Evolutionary conservation across 169 alveolate species (phyloP), one percentile per base, ranked within the genome.

Genomic region (Plasmodium gaboni): DNA sequence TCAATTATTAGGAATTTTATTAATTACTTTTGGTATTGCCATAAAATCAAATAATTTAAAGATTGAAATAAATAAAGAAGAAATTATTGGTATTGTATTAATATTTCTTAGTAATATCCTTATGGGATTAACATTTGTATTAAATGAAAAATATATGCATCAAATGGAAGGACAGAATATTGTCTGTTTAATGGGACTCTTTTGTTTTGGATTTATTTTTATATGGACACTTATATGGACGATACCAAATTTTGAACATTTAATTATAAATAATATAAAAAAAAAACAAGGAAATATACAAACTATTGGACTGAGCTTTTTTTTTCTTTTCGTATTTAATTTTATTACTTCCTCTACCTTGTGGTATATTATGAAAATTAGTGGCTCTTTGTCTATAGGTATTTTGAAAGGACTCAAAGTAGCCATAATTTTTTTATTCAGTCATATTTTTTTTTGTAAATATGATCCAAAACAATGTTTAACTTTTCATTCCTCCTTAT

Each of bases 111-210:
- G 94, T n/a, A 64, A 88, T 38, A 51, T 92, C 4, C 38, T 92
- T 13, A 92, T 89, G 92, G 95, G 95, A 5, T 57, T 92, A 50
- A 73, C 93, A 6, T 92, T 88, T 26, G 95, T 92, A 8, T 65
- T 88, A 24, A 92, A 92, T 53, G 95, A 92, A 73, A 92, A 92
- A 60, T 92, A 69, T 86, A 88, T 92, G 95, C 24, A 87, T 6
- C 48, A 72, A 32, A 89, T 89, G 64, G 95, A 92, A 63, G 95
- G 95, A 3, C 95, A 90, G 19, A 92, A 92, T 70, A 92, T 92
- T 46, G 95, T 92, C 15, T 92, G 95, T 68, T 85, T 92, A 88
- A 92, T 92, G 94, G 95, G 95, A 15, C 60, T 92, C 13, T 88
- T 90, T 71, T 22, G 94, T 68, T 67, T 74, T 26, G 53, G 85